A percentile compares a stretch with the other conserved stretches of the same genome.
Evolutionary conservation across 768 basidiomycete genomes (phyloP).

Genomic region (Mycena sanguinolenta): DNA sequence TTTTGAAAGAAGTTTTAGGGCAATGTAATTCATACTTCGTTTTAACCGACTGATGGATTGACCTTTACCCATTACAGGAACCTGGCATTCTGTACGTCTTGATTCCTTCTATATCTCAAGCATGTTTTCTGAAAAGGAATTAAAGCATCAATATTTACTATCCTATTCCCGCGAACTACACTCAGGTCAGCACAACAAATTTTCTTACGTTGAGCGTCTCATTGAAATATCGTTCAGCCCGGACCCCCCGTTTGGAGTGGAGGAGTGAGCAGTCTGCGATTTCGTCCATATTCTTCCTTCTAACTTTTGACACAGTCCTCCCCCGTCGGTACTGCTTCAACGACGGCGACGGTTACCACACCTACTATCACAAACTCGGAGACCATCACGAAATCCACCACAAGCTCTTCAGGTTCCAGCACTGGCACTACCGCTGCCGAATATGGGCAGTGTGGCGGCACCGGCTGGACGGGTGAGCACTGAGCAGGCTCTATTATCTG

Average conservation of each 20-base stretch:
- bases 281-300: not conserved
- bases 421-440: conserved; percentile 4
- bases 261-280: not conserved
- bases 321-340: not conserved
- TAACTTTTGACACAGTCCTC: not conserved
- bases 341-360: not conserved
- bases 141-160: conserved; percentile 37
- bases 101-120: not conserved
- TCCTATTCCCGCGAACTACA: conserved; percentile 39
- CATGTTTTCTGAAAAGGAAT: not conserved
- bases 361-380: not conserved
- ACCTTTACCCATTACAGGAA: conserved; percentile 6
- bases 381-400: not conserved
- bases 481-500: too few relatives aligned
- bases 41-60: not conserved
- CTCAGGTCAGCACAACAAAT: conserved; percentile 19
- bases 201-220: not conserved
- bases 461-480: not conserved
- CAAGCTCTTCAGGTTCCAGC: not conserved
- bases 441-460: conserved; percentile 7
- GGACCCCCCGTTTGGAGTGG: conserved; percentile 24
- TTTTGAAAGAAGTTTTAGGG: not conserved
- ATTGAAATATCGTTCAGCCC: conserved; percentile 14
- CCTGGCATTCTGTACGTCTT: conserved; percentile 34
- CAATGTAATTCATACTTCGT: conserved; percentile 5